Conservation (phyloP, 345 rosid genomes). For the Populus ilicifolia region DNA sequence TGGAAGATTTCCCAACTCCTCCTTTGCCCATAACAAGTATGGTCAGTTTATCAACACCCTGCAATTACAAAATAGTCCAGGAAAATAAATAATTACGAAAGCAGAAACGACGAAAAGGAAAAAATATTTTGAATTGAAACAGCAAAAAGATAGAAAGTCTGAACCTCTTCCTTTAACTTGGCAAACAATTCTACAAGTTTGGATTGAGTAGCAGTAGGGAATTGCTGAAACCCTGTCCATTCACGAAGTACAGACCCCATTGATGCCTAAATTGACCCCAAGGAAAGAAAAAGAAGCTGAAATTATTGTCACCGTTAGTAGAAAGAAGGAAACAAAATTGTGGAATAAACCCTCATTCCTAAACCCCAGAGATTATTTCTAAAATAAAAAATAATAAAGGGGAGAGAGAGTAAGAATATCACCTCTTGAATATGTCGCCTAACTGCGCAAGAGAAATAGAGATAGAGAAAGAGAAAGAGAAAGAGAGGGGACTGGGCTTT, state of each 20-base stretch:
- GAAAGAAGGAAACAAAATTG: not conserved
- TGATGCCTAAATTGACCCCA: slow-evolving; percentile 1
- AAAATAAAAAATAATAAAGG: not conserved
- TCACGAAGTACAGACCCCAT: slow-evolving; percentile 47
- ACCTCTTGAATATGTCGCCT: not conserved
- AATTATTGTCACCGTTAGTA: not conserved
- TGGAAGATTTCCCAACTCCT: slow-evolving; percentile 87
- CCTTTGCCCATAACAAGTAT: slow-evolving; percentile 89
- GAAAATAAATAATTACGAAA: not conserved
- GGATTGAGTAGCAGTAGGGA: slow-evolving; percentile 71
- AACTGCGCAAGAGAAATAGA: not conserved
- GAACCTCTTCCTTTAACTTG: slow-evolving; percentile 69
- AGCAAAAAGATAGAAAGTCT: slow-evolving; percentile 1
- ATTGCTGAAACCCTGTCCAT: slow-evolving; percentile 76
- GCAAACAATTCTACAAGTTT: slow-evolving; percentile 68
- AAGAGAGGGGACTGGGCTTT: not conserved
- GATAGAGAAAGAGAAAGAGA: not conserved
- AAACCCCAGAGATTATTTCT: slow-evolving; percentile 14
- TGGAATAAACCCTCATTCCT: slow-evolving; percentile 24
- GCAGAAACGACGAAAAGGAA: not conserved
- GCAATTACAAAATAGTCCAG: slow-evolving; percentile 10
- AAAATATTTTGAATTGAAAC: not conserved
- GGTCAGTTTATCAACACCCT: slow-evolving; percentile 65
- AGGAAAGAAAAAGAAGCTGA: not conserved
- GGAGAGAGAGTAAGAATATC: not conserved